Base-by-base conservation (phyloP, 306 rosid genomes). In the Herpetospermum pedunculosum region DNA sequence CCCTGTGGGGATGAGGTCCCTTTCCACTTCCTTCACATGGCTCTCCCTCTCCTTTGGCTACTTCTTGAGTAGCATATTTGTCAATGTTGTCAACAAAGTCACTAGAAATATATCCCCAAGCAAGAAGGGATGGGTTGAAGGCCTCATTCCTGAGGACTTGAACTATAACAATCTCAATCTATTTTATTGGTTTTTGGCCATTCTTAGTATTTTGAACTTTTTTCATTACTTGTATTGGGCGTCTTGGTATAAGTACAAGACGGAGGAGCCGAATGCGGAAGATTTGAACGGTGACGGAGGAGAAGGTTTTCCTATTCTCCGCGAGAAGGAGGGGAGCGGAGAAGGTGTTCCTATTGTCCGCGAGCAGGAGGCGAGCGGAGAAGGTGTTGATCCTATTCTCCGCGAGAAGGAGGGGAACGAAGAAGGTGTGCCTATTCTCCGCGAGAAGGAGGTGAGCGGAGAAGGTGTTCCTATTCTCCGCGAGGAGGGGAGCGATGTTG, bases 151-250 rank as follows among this genome's bases (percentile, higher is more conserved):
- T 2, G 53, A 68, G 54, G 86, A 87, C 37, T 71, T 92, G 12
- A 84, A 92, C 72, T 46, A 75, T 5, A 87, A 81, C 81, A 83
- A 90, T 65, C 79, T 92, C 29, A 76, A 90, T 58, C 74, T 87
- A 30, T 92, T 92, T 63, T 92, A 92, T 72, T 92, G 89, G 87
- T 90, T 92, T 76, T 79, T 92, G 78, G 96, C 98, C 13, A 80
- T 77, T 2, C 88, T 92, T 28, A 90, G 98, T 67, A 48, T 83
- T 68, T 77, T 92, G 19, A 90, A 92, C 80, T 88, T 92, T 46
- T 76, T 83, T 26, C 84, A 80, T 82, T 92, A 85, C 80, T 77
- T 92, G 13, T 88, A 79, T 46, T 90, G 90, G 87, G 92, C 95
- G 29, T 76, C 82, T 0, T 43, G 88, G 71, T 92, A 92, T 85